Evolutionary conservation across 306 rosid genomes (phyloP), one percentile per base, ranked within the genome.

Genomic region (Vicia villosa): DNA sequence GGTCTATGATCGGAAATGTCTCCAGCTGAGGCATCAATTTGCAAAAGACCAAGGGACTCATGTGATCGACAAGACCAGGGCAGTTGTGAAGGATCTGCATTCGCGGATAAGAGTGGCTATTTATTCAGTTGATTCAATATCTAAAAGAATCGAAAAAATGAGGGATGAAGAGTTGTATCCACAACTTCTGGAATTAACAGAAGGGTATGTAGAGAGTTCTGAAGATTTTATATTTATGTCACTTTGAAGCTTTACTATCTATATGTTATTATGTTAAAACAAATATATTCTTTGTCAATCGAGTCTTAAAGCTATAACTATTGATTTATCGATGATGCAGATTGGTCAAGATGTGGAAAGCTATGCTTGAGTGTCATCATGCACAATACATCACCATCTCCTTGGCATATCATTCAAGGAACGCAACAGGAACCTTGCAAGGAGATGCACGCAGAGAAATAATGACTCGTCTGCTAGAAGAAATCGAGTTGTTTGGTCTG

Each of bases 311-410:
- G 22, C 22, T 43, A 43, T 32, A 16, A 63, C 46, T 32, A 34
- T 28, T 65, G n/a, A 63, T 37, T 34, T 7, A 16, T 10, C 22
- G 5, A 15, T 42, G 20, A 43, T 75, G 83, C 90, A 94, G 99
- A 67, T 74, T 94, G 84, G 80, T 77, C 67, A 80, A 91, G 66
- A 94, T 91, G 99, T 94, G 99, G 97, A 94, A 88, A 81, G 94
- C 97, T 34, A 94, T 94, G 96, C 97, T 94, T 40, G 97, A 94
- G 79, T 94, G 89, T 66, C 99, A 94, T 82, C 97, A 94, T 60
- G 90, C 99, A 3, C 99, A 94, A 77, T 94, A 91, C 84, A 94
- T 94, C 38, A 94, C 99, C 43, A 89, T 94, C 84, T 94, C 99
- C 17, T 74, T 94, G 77, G 97, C 99, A 32, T 94, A 94, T 70